Percentiles rank a stretch among this genome's conserved stretches.
phyloP scores from a whole-genome alignment of 345 rosid species.

The Turritis glabra region DNA sequence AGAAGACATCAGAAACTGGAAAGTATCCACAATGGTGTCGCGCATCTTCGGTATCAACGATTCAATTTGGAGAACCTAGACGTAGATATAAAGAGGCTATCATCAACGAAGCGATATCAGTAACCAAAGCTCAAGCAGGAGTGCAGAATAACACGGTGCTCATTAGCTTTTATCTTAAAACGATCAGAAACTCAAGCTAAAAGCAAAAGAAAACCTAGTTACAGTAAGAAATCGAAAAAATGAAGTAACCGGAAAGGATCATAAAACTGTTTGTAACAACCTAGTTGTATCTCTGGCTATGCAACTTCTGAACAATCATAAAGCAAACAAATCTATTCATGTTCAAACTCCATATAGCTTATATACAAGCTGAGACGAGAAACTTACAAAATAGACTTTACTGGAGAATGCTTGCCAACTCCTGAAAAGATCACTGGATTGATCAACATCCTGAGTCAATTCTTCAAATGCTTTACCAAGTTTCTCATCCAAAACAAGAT shows the following conservation, averaged over 20 bases:
- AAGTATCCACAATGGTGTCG: slow-evolving; percentile 52
- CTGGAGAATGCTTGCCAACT: slow-evolving; percentile 77
- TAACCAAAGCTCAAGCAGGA: background rate
- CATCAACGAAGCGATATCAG: slow-evolving; percentile 8
- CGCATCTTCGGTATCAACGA: slow-evolving; percentile 63
- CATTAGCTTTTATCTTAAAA: background rate
- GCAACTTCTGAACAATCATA: background rate
- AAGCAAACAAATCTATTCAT: background rate
- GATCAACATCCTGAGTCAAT: slow-evolving; percentile 65
- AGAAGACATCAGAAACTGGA: slow-evolving; percentile 63
- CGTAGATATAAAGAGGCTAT: slow-evolving; percentile 16
- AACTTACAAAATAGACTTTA: slow-evolving; percentile 85
- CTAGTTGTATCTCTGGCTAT: too few relatives aligned
- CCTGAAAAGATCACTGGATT: slow-evolving; percentile 62
- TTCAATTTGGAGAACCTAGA: slow-evolving; percentile 81
- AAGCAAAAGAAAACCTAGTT: too few relatives aligned
- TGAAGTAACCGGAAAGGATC: too few relatives aligned
- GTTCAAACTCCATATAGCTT: background rate
- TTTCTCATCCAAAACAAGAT: slow-evolving; percentile 59
- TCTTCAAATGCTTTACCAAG: slow-evolving; percentile 63
- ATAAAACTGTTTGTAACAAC: too few relatives aligned
- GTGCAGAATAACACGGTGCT: background rate
- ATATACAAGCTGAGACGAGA: background rate
- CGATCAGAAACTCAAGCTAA: background rate
- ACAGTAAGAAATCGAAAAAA: too few relatives aligned